Evolutionary conservation across 202 grass and related monocot genomes (phyloP), one percentile per base, ranked within the genome.

Genomic region (Cymbopogon flexuosus): DNA sequence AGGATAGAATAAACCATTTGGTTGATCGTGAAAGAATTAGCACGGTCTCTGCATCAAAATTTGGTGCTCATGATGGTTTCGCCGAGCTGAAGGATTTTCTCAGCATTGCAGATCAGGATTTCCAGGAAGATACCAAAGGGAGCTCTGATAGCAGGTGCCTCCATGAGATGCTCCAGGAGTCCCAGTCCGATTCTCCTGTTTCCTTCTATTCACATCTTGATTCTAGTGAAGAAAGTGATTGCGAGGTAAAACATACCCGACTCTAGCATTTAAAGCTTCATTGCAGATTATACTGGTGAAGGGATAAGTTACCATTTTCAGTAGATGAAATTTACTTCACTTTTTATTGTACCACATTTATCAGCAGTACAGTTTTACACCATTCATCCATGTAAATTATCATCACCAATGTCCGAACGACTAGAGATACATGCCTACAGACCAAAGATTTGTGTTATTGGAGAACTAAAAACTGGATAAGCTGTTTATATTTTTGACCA

Each of bases 141-240:
- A 88, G 73, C 51, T 98, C 90, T 64, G 96, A 98, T 60, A 91
- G 88, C 57, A 93, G 89, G 87, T 90, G 83, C 81, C 96, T 98
- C 34, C 96, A 98, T 83, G 96, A 98, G 79, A 95, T 98, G 80
- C 84, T 98, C 2, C 83, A 98, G 76, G 92, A 95, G 36, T 88
- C 88, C 10, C 96, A 95, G 47, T 87, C 96, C 0, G 88, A 91
- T 78, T 98, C 96, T 10, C 82, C 88, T 1, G 58, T 84, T 86
- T 94, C 95, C 60, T 90, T 85, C 74, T 87, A 94, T 57, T 97
- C 94, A 61, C 89, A 93, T 77, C 45, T 84, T 64, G 84, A 59
- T 62, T 93, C 89, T 22, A 85, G 71, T 23, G 84, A 93, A 90
- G 88, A 73, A 68, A 91, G 92, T 61, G 88, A 95, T 31, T 47